phyloP scores from a whole-genome alignment of 2,329 filamentous ascomycete species.

The Aspergillus sp. region DNA sequence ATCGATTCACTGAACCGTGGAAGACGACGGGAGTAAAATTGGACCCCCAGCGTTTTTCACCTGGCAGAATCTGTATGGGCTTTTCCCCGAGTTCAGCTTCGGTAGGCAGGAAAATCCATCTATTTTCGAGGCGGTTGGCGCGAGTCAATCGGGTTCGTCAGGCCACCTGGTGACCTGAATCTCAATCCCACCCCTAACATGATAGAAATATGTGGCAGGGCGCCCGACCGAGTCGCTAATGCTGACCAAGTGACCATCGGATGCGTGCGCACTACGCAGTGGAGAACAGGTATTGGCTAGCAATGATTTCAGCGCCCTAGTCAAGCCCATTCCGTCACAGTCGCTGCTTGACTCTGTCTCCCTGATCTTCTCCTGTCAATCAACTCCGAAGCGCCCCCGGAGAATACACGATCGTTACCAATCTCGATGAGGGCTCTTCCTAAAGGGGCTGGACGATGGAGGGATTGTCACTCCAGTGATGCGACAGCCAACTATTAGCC shows the following conservation, averaged over 20 bases:
- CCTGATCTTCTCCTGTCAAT: not conserved
- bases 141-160: not conserved
- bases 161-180: not conserved
- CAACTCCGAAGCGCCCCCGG: not conserved
- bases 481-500: not conserved
- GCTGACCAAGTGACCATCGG: not conserved
- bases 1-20: not conserved
- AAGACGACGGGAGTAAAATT: not conserved
- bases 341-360: not conserved
- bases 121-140: not conserved
- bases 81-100: too few relatives aligned
- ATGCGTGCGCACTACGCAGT: not conserved
- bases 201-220: not conserved
- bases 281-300: not conserved
- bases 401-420: not conserved
- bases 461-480: not conserved
- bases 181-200: not conserved
- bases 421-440: not conserved
- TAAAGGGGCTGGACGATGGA: not conserved
- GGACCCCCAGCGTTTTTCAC: not conserved
- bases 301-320: not conserved
- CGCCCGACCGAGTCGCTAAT: too few relatives aligned
- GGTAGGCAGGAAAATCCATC: not conserved
- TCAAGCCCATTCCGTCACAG: constrained; percentile 6
- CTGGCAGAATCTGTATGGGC: too few relatives aligned